Base-by-base conservation (phyloP, 208 protist species). In the Trypanosoma boissoni region DNA sequence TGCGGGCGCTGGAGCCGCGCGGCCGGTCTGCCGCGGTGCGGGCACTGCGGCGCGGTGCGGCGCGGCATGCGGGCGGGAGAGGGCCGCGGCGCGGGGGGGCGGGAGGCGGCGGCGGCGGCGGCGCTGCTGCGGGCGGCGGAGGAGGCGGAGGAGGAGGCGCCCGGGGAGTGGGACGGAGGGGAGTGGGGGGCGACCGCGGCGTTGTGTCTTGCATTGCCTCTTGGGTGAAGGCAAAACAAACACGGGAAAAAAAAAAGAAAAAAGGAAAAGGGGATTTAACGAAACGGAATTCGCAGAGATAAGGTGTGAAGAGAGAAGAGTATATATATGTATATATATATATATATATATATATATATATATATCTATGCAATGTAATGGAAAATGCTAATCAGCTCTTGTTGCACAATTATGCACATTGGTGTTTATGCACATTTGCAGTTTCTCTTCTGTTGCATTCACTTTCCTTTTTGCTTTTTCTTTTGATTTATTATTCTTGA, bases 281-380 rank as follows among this genome's bases (percentile, higher is more conserved):
- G 20, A 14, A 32, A 32, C 6, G 23, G 21, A 32, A 5, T 46
- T 29, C 24, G 23, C 9, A 2, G 12, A 5, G 4, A 2, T 12
- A 16, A 10, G 20, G 7, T 56, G 4, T 3, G 10, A 39, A 31
- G n/a, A 37, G 29, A 54, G 12, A 43, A 34, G 46, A 48, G 32
- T 58, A 58, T 58, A 58, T 58, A 43, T 44, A 58, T 58, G 37
- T 54, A 24, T 44, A 46, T 58, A 31, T 48, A 34, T 58, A 12
- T 56, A 43, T 56, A 21, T 56, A 2, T 39, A 21, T 42, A 43
- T 56, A 23, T 56, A 24, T 42, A 14, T 21, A 51, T 51, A 4
- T 8, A 51, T 9, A 20, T 29, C 27, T 51, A 29, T 9, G 12
- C 4, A 51, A 32, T 50, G 14, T 27, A 26, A 41, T 41, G 8